Percentiles rank a stretch among this genome's conserved stretches.
phyloP scores from a whole-genome alignment of 805 yeast genomes.

The Cyberlindnera subsufficiens region DNA sequence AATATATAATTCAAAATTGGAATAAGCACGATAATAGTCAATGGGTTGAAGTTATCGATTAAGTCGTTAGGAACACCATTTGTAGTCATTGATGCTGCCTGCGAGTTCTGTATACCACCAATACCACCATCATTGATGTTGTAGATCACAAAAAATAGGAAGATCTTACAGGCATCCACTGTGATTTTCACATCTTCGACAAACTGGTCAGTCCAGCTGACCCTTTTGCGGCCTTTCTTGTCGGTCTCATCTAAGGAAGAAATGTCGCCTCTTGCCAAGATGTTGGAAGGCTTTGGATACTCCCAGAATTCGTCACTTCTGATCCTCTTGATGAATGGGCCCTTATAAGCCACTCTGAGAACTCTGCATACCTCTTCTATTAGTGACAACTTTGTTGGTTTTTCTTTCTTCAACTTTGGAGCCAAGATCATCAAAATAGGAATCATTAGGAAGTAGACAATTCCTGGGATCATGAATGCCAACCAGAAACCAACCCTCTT shows the following conservation, averaged over 20 bases:
- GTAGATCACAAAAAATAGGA: conserved; percentile 62
- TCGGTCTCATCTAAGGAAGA: conserved; percentile 9
- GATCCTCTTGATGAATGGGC: conserved; percentile 38
- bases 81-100: conserved; percentile 66
- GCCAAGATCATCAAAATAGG: conserved; percentile 34
- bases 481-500: conserved; percentile 62
- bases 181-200: conserved; percentile 70
- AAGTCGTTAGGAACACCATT: conserved; percentile 80
- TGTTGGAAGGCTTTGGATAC: conserved; percentile 51
- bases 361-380: conserved; percentile 38
- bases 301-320: conserved; percentile 40
- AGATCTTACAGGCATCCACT: conserved; percentile 66
- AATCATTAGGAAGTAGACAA: conserved; percentile 48
- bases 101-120: conserved; percentile 33
- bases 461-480: conserved; percentile 65
- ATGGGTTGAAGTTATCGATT: conserved; percentile 68
- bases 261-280: conserved; percentile 36
- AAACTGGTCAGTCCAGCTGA: conserved; percentile 59
- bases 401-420: conserved; percentile 22
- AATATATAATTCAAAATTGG: conserved; percentile 59
- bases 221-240: conserved; percentile 18
- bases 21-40: conserved; percentile 70
- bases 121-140: conserved; percentile 72
- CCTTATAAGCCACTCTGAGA: conserved; percentile 32
- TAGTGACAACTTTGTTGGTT: conserved; percentile 32